A percentile compares a stretch with the other conserved stretches of the same genome.
Conservation (phyloP, 1,284 basidiomycete species). For the Leccinum griseonigrum region DNA sequence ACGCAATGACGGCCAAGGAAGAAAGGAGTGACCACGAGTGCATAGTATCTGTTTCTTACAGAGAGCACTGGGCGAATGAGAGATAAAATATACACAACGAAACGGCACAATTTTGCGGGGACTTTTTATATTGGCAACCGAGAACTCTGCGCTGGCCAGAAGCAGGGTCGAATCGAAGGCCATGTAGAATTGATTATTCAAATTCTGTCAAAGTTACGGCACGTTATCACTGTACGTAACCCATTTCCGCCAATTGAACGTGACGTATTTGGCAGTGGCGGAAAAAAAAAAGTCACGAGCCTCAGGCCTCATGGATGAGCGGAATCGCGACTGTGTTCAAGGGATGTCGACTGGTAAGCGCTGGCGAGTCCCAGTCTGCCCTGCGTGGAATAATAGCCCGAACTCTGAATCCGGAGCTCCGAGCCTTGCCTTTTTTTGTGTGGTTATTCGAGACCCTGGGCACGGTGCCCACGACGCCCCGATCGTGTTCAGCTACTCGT, state of each 20-base stretch:
- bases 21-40: constrained; percentile 30
- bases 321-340: too few species aligned
- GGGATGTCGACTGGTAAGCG: not conserved
- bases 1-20: constrained; percentile 21
- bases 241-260: not conserved
- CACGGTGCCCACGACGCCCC: not conserved
- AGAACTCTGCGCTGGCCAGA: not conserved
- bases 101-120: not conserved
- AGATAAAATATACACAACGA: constrained; percentile 23
- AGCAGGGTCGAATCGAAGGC: constrained; percentile 10
- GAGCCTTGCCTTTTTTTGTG: not conserved
- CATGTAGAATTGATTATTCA: not conserved
- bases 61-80: constrained; percentile 13
- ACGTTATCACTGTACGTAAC: not conserved
- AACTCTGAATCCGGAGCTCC: not conserved
- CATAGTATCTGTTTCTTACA: constrained; percentile 16
- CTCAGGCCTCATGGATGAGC: too few species aligned
- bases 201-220: constrained; percentile 7
- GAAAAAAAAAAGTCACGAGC: not conserved
- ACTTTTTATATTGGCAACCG: constrained; percentile 23
- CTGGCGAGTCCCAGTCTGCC: not conserved
- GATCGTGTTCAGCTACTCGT: not conserved
- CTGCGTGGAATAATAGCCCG: not conserved
- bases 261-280: not conserved
- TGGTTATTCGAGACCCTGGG: not conserved